Evolutionary conservation across 2,329 filamentous ascomycete species (phyloP), one percentile per base, ranked within the genome.

Genomic region (Graphilbum ipis-grandicollis): DNA sequence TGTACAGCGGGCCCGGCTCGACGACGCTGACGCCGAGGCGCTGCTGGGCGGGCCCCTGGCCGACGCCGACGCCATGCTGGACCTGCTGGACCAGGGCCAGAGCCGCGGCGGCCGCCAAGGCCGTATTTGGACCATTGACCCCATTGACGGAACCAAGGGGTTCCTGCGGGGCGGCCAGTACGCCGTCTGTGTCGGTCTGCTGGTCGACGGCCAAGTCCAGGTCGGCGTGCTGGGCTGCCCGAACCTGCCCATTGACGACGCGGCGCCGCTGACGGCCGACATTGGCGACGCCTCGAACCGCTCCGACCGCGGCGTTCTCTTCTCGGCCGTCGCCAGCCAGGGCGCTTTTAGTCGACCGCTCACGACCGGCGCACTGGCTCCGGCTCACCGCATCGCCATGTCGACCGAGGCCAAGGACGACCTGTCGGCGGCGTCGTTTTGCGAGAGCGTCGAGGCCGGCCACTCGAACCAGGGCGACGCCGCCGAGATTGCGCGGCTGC

Each of bases 111-210:
- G 84, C 21, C 56, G 60, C 42, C 67, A 63, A 45, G 85, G 84
- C 43, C 69, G 90, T 46, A 83, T 96, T 56, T 98, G 90, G 90
- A 82, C 88, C 30, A 75, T 98, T 39, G 90, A 98, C 57, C 90
- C 90, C 41, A 94, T 98, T 44, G 90, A 98, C 57, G 90, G 90
- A 46, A 98, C 90, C 37, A 93, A 94, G 62, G 92, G 90, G 22
- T 98, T 98, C 63, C 65, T 98, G 42, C 74, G 92, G 43, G 90
- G 90, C 37, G 92, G 86, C 29, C 90, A 98, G 62, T 98, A 98
- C 54, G 92, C 90, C 38, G 85, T 98, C 37, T 94, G 88, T 54
- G 70, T 98, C 5, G 90, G 73, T 26, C 66, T 98, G 48, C 79
- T 98, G 61, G 81, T 93, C 21, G 85, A 96, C 51, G 90, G 88